A percentile compares a stretch with the other conserved stretches of the same genome.
Conservation (phyloP, 768 basidiomycete genomes). For the Termitomyces heimii region DNA sequence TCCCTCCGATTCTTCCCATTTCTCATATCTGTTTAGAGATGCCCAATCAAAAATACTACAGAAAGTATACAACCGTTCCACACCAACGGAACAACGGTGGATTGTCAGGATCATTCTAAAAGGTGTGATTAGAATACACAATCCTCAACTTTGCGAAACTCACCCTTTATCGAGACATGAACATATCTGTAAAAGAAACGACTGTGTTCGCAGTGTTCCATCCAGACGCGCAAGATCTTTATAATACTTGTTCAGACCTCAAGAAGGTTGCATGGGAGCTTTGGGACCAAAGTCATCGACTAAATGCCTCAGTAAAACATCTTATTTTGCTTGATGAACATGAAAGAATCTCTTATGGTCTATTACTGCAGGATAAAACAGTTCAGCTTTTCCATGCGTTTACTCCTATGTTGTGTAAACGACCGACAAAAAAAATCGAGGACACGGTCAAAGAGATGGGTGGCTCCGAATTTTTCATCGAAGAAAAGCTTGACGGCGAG, state of each 20-base stretch:
- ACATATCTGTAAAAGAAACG: conserved; percentile 90
- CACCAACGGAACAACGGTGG: conserved; percentile 91
- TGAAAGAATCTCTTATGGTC: neutral
- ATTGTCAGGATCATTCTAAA: conserved; percentile 94
- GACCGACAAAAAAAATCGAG: conserved; percentile 75
- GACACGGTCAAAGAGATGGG: conserved; percentile 85
- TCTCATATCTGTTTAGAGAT: conserved; percentile 43
- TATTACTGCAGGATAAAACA: conserved; percentile 59
- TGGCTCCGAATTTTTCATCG: conserved; percentile 75
- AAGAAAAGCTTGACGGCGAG: conserved; percentile 98
- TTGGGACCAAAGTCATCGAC: conserved; percentile 64
- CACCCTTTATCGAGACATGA: conserved; percentile 56
- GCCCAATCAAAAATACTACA: conserved; percentile 71
- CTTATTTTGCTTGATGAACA: neutral
- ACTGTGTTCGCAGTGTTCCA: conserved; percentile 91
- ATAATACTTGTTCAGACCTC: conserved; percentile 94
- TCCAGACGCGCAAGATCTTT: conserved; percentile 89
- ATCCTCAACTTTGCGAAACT: neutral
- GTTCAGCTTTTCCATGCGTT: conserved; percentile 83
- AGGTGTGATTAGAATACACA: conserved; percentile 39
- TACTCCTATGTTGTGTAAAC: conserved; percentile 92
- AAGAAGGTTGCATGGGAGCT: conserved; percentile 91
- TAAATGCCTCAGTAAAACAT: conserved; percentile 50
- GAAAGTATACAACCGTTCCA: conserved; percentile 71
- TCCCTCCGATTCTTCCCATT: neutral